Base-by-base conservation (phyloP, 2,329 filamentous ascomycete species). In the Microascus cirrosus region DNA sequence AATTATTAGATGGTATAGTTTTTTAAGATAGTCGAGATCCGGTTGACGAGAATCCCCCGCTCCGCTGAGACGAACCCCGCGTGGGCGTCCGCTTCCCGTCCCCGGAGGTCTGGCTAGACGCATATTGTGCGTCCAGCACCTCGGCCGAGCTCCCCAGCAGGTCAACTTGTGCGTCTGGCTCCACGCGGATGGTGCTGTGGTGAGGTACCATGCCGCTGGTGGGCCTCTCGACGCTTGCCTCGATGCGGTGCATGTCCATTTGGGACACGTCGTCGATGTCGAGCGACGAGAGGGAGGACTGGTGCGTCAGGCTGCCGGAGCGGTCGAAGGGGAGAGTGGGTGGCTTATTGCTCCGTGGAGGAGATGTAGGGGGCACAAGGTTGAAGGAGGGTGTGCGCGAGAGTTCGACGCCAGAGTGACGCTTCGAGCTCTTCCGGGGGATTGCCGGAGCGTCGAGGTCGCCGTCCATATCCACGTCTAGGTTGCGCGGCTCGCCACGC, bases 371-470 rank as follows among this genome's bases (percentile, higher is more conserved):
- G 50, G 62, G 57, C 36, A 55, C 59, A n/a, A 71, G 39, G 56
- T 69, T 71, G 50, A 74, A 66, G 24, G 73, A 72, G 10, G 71
- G 67, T 24, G 69, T 63, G 13, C 68, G 68, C 34, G 64, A 63
- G 58, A 62, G 66, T n/a, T 68, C 69, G 34, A 64, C 66, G 48
- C 69, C 72, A 2, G 81, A 83, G 59, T 78, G 71, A 60, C 86
- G 79, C 66, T 84, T 84, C 0, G 88, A 91, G 67, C 86, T 90
- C 71, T 86, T 90, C 34, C 87, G 79, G 2, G 89, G 87, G 35
- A 91, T 79, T 8, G 79, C 74, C 0, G 84, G 83, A 3, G 77
- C 64, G n/a, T 71, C 65, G 58, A 71, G 55, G 62, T 74, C 63
- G 35, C 13, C 36, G 11, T 22, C 64, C 59, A 65, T 61, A 20